Evolutionary conservation across 441 rosid genomes (phyloP).

Genomic region (Croton laevigatus): DNA sequence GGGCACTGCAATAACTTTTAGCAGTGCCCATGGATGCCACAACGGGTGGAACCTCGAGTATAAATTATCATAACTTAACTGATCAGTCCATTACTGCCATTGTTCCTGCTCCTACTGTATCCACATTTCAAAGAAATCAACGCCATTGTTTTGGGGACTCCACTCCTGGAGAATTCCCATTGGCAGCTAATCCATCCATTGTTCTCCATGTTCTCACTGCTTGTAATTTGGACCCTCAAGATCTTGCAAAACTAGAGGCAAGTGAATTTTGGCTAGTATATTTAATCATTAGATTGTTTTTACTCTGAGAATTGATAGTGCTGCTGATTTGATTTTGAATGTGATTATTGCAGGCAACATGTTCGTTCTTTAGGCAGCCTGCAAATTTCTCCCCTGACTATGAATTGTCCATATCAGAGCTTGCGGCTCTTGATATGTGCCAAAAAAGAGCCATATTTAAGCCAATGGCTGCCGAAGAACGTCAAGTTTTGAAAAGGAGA

Average conservation of each 20-base stretch:
- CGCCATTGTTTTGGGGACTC: constrained; percentile 86
- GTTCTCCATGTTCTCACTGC: constrained; percentile 92
- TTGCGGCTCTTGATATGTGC: constrained; percentile 99
- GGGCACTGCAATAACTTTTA: constrained; percentile 52
- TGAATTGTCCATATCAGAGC: constrained; percentile 74
- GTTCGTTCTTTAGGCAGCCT: constrained; percentile 94
- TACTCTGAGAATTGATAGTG: constrained; percentile 44
- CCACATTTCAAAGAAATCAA: constrained; percentile 60
- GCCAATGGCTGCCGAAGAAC: constrained; percentile 71
- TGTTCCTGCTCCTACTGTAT: constrained; percentile 42
- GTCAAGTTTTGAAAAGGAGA: constrained; percentile 61
- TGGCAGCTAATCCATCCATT: constrained; percentile 90
- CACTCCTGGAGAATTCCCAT: constrained; percentile 90
- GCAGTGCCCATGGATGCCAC: constrained; percentile 97
- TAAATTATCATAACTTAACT: constrained; percentile 67
- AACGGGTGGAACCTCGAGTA: constrained; percentile 60
- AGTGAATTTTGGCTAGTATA: constrained; percentile 26
- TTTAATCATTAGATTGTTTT: constrained; percentile 9
- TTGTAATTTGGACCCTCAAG: constrained; percentile 84
- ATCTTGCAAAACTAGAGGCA: constrained; percentile 97
- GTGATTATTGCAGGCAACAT: constrained; percentile 75
- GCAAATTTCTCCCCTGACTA: constrained; percentile 81
- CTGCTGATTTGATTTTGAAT: constrained; percentile 53
- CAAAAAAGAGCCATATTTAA: constrained; percentile 74
- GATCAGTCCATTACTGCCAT: constrained; percentile 67